Base-by-base conservation (phyloP, 192 early-diverging fungal species). In the Dispira simplex region DNA sequence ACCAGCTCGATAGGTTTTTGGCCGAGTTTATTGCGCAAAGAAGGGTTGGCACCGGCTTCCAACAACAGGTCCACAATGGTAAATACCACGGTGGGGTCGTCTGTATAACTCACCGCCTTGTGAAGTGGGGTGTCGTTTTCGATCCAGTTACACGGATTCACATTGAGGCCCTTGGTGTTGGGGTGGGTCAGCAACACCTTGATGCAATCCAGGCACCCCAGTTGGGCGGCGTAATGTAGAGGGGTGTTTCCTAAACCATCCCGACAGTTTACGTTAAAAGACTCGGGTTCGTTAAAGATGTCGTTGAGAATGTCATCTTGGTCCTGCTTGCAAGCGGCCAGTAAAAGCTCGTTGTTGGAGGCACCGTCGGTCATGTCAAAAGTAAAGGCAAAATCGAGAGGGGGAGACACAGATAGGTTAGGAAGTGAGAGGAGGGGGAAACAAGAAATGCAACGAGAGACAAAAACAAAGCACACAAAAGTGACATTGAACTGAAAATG, bases 271-370 rank as follows among this genome's bases (percentile, higher is more conserved):
- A 89, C 73, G 46, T 85, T 68, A 44, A 80, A 71, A 21, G 71
- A 66, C 25, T 63, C 66, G 9, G 72, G 70, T 62, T 74, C 63
- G 23, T 67, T 62, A 21, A 89, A 70, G 46, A 89, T 70, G 57
- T 80, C 72, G 26, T 77, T 71, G 32, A 89, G 73, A 69, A 85
- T 67, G 52, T 83, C 82, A 44, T 84, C 76, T 48, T 86, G 81
- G 72, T 87, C 84, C 58, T 83, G 74, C 70, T 79, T 80, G 69
- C 84, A 85, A 43, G 87, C 87, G 12, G 82, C 79, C 57, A 85
- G 69, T 46, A 89, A 72, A 57, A 81, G 77, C 63, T 86, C 83
- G 68, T 86, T 84, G 32, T 39, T 39, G 32, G 32, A 39, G 32
- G 32, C 32, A 39, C 32, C 32, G 32, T 39, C 32, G 32, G 32